Evolutionary conservation across 2,329 filamentous ascomycete species (phyloP).

Genomic region (Neonectria faginata): DNA sequence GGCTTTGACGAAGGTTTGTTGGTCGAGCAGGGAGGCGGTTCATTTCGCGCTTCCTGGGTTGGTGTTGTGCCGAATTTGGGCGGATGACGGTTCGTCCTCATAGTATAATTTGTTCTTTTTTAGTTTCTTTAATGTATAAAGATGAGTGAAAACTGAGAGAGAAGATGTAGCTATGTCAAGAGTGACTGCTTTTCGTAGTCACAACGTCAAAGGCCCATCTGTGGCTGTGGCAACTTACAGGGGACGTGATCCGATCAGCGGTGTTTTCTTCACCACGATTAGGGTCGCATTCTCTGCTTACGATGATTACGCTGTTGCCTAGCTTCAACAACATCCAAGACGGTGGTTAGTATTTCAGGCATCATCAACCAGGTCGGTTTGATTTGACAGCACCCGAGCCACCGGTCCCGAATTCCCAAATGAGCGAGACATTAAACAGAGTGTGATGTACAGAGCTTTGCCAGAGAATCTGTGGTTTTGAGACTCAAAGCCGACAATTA

Average conservation of each 20-base stretch:
- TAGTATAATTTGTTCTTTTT: too few relatives aligned
- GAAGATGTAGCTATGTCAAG: too few relatives aligned
- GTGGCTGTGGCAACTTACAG: neutral
- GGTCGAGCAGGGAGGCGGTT: neutral
- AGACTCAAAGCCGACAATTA: neutral
- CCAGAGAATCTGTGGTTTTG: neutral
- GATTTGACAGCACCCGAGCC: too few relatives aligned
- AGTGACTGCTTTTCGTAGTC: neutral
- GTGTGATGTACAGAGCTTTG: slow-evolving; percentile 18
- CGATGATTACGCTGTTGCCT: neutral
- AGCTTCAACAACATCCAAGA: neutral
- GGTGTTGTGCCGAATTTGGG: neutral
- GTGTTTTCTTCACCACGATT: neutral
- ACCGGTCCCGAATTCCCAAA: too few relatives aligned
- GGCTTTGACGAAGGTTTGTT: neutral
- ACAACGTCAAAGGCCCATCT: neutral
- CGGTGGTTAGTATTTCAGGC: neutral
- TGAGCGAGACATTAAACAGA: neutral
- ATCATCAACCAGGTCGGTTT: neutral
- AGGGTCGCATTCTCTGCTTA: neutral
- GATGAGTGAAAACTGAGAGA: too few relatives aligned
- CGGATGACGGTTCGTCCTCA: neutral
- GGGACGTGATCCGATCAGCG: neutral
- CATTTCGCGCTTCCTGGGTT: neutral
- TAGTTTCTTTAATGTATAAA: too few relatives aligned